Percentiles rank a stretch among this genome's conserved stretches.
These are phyloP conservation scores for Syncephalastrum monosporum DNA, from an alignment of 371 early-diverging fungal genomes.

Conservation along the genomic window DNA sequence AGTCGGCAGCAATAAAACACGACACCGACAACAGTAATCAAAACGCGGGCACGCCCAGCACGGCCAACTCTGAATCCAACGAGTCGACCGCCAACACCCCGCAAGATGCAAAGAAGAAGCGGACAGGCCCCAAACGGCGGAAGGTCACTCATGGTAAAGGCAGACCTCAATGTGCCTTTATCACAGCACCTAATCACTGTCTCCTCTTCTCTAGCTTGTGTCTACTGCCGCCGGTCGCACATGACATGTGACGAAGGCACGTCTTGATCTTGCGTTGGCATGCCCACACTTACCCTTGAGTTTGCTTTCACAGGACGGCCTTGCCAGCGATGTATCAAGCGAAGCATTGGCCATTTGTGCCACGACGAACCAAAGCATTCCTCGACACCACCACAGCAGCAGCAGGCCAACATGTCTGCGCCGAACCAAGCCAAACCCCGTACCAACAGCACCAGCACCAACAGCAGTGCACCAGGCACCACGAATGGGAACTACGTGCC, in stretches of 20 bases:
- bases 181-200: neutral
- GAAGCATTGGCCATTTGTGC: constrained; percentile 90
- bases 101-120: constrained; percentile 57
- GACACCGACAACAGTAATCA: too few species aligned
- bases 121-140: constrained; percentile 67
- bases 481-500: constrained; percentile 23
- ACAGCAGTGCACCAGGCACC: constrained; percentile 15
- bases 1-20: too few species aligned
- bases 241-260: constrained; percentile 84
- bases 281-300: neutral
- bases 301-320: constrained; percentile 65
- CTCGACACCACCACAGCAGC: too few species aligned
- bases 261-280: constrained; percentile 2
- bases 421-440: constrained; percentile 6
- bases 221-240: constrained; percentile 81
- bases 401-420: constrained; percentile 11
- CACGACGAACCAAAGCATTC: constrained; percentile 74
- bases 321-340: constrained; percentile 92
- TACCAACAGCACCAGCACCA: constrained; percentile 26
- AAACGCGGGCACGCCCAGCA: too few species aligned
- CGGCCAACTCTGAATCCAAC: neutral
- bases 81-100: constrained; percentile 15
- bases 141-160: constrained; percentile 72
- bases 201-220: constrained; percentile 10
- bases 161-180: neutral